Base-by-base conservation (phyloP, 495 filamentous ascomycete species). In the Aspergillus ostianus region DNA sequence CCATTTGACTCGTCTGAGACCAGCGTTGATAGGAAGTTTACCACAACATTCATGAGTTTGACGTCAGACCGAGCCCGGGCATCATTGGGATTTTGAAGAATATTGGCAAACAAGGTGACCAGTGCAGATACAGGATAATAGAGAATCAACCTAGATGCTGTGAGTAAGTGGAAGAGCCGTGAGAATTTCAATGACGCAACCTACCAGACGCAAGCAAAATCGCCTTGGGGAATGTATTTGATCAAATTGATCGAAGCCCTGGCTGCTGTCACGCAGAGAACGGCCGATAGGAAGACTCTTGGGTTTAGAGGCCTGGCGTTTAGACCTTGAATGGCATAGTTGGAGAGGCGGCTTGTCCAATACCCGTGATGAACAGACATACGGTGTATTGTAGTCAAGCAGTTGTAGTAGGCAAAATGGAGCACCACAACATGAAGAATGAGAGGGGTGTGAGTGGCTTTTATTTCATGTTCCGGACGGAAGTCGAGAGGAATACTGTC, bases 361-460 rank as follows among this genome's bases (percentile, higher is more conserved):
- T 96, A 97, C 2, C 94, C 94, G 69, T 98, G 95, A 70, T 98
- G 94, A 53, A 97, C 87, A 5, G 91, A 95, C 94, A 98, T 98
- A 21, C 94, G 90, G 74, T 98, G 94, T 55, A 98, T 97, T 1
- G 94, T 98, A 15, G 93, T 97, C 56, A 98, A 80, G 65, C 91
- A 95, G 70, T 98, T 98, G 78, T 98, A 97, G 74, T 98, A 98
- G 32, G 91, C 86, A 69, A 98, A 97, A 68, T 98, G 94, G 46
- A 98, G 75, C 65, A 96, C 88, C 52, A 94, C 91, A 59, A 98
- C 84, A 60, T 97, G 95, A 2, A 98, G 80, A 36, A 98, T 88
- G 23, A 98, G 80, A 9, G 93, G 92, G 1, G 90, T 92, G 69
- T 98, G 91, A 0, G 87, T 85, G 5, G 90, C 87, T 72, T 91